phyloP scores from a whole-genome alignment of 2,329 filamentous ascomycete genomes.

The Trichophyton mentagrophytes region DNA sequence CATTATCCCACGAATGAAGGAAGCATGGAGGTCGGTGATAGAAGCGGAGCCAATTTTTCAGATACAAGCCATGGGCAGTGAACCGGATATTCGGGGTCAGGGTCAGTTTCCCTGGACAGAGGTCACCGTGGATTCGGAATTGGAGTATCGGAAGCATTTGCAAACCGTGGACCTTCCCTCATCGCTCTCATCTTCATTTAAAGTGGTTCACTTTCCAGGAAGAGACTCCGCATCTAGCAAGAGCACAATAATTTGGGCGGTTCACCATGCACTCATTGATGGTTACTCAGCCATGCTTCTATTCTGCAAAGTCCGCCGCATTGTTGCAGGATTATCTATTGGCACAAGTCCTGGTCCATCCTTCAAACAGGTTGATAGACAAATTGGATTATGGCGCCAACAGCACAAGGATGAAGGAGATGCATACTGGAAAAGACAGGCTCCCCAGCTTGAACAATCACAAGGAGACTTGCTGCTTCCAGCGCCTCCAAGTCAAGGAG shows the following conservation, averaged over 20 bases:
- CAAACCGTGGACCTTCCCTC: not conserved
- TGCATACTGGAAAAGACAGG: not conserved
- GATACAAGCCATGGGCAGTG: no score
- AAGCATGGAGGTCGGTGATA: not conserved
- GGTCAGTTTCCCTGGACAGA: not conserved
- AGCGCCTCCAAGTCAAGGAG: not conserved
- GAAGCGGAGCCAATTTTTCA: not conserved
- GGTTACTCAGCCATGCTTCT: not conserved
- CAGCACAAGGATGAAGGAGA: not conserved
- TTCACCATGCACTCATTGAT: constrained; percentile 4
- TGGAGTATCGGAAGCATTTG: not conserved
- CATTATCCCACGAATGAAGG: not conserved
- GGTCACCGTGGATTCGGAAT: not conserved
- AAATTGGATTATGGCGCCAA: not conserved
- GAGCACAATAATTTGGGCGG: not conserved
- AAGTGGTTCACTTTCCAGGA: not conserved
- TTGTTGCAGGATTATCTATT: not conserved
- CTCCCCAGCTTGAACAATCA: not conserved
- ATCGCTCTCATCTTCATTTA: not conserved
- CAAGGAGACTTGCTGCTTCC: not conserved
- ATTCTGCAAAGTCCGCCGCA: not conserved
- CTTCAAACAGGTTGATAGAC: not conserved
- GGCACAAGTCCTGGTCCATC: not conserved
- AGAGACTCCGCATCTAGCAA: not conserved
- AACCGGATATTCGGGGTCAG: not conserved